Base-by-base conservation (phyloP, 1,284 basidiomycete species). In the Schizophyllum amplum region DNA sequence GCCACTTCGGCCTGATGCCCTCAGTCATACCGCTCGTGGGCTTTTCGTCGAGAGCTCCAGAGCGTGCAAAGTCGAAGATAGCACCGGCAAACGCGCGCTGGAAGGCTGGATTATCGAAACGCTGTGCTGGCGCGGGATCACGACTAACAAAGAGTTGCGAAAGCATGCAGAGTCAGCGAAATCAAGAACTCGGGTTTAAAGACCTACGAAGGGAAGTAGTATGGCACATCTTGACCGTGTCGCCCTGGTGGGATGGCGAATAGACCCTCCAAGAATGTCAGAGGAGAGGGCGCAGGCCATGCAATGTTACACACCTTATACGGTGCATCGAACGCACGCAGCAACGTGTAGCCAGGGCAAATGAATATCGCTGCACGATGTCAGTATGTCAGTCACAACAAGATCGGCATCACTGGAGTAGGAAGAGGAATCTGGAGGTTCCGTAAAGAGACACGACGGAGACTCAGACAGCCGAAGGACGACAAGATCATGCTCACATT, bases 311-410 rank as follows among this genome's bases (percentile, higher is more conserved):
- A 51, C 21, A 63, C 67, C 62, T 68, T 69, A 56, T 61, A 68
- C 5, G 65, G 53, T 0, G 57, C 58, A 2, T 54, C 23, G 59
- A 71, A 71, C 6, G 68, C 64, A 25, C 57, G 59, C 15, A 70
- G 59, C 21, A 71, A 47, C 26, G 54, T 59, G 56, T 71, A 71
- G 4, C 69, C 67, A 9, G 70, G 68, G 50, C 70, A 71, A 48
- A 67, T 62, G 56, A 71, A 70, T 9, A 69, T 68, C 17, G 67
- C 70, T 71, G 47, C 0, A 52, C 11, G 48, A 25, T 13, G 46
- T n/a, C 27, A 22, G 52, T 54, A n/a, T 20, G 11, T 22, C 4
- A 47, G 25, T 9, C 46, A 33, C n/a, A 23, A 33, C 47, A 22
- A 54, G 20, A 48, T 21, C 33, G 4, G 33, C 33, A n/a, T n/a